Evolutionary conservation across 257 asterid genomes (phyloP).

Genomic region (Anisodus tanguticus): DNA sequence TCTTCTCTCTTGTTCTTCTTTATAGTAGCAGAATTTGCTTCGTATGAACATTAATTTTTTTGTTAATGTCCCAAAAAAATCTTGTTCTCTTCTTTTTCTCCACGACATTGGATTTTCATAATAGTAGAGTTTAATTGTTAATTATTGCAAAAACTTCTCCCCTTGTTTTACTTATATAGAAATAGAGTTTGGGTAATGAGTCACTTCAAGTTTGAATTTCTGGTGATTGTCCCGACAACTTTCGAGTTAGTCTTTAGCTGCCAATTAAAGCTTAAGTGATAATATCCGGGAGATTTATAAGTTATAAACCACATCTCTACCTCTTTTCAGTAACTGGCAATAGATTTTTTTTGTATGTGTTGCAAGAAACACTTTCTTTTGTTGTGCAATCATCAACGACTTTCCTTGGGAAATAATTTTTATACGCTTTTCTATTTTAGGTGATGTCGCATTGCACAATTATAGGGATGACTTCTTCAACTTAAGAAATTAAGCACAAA

Average conservation of each 20-base stretch:
- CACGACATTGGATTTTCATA: not conserved
- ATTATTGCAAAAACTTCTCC: not conserved
- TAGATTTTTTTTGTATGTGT: not conserved
- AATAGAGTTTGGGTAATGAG: not conserved
- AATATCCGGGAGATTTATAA: not conserved
- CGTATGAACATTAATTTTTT: not conserved
- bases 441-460: not conserved
- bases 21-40: not conserved
- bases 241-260: not conserved
- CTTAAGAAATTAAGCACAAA: constrained; percentile 1
- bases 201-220: not conserved
- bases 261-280: not conserved
- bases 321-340: not conserved
- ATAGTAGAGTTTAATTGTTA: not conserved
- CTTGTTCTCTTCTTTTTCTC: too few species aligned
- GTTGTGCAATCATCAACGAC: not conserved
- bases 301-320: not conserved
- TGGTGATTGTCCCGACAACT: not conserved
- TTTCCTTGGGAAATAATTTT: not conserved
- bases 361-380: constrained; percentile 17
- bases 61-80: not conserved
- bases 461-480: not conserved
- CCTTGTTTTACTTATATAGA: not conserved
- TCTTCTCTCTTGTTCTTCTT: not conserved
- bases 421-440: not conserved